Evolutionary conservation across 2,329 filamentous ascomycete genomes (phyloP), one percentile per base, ranked within the genome.

Genomic region (Metarhizium sp.): DNA sequence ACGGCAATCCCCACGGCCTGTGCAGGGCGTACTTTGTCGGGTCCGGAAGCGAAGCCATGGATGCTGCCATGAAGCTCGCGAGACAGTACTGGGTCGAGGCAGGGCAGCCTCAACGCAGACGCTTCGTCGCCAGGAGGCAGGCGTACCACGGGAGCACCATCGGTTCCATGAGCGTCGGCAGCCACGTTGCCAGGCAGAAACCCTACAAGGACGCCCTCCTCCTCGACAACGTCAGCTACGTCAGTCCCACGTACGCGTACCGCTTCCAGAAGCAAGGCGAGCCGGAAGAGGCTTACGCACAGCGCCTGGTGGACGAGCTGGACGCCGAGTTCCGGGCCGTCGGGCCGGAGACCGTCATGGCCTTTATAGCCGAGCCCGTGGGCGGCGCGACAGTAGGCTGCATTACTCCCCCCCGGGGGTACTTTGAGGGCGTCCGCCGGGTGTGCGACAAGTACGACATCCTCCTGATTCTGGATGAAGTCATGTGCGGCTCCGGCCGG

Each of bases 381-480:
- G 86, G 87, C 14, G 87, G 88, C 2, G 85, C 87, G 38, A 66
- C 67, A 3, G 59, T 90, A 0, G 89, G 87, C 0, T 90, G 85
- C 62, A 82, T 89, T 0, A 78, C 84, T 1, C 74, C 85, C 0
- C 76, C 85, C 0, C 71, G 75, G 0, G 87, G 87, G 0, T 94
- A 94, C 60, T 82, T 92, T 51, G 71, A 75, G 52, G 86, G 85
- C 0, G 81, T 92, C 69, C 79, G 80, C 62, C 71, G 73, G 2
- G 73, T 94, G 1, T 94, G 89, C 66, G 78, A 86, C 53, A 81
- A 80, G 58, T 76, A 92, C 63, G 88, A 86, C 0, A 82, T 85
- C 0, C 77, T 94, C 0, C 74, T 94, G n/a, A 85, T 92, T 49
- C 71, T 92, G 0, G 90, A 94, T 63, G 89, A 92, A 52, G 78